These are phyloP conservation scores for Galeopsis tetrahit DNA, from an alignment of 257 asterid species.

Conservation along the genomic window DNA sequence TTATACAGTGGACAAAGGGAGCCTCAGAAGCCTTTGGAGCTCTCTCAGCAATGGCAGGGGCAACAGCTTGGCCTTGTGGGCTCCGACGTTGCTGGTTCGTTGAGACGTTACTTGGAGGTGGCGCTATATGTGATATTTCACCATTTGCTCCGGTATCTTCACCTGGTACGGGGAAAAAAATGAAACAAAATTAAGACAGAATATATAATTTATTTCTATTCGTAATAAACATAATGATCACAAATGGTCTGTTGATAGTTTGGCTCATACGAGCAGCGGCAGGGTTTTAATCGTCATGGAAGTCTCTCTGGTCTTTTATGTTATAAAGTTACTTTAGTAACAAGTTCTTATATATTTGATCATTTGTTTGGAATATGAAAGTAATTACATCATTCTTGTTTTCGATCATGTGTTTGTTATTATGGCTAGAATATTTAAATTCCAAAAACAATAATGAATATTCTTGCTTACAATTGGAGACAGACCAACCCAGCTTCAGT, in stretches of 20 bases:
- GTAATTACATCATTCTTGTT: neutral
- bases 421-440: neutral
- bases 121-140: constrained; percentile 37
- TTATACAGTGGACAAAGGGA: constrained; percentile 25
- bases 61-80: constrained; percentile 45
- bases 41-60: constrained; percentile 78
- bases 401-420: neutral
- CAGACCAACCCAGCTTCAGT: constrained; percentile 77
- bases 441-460: neutral
- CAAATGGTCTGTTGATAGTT: neutral
- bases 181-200: neutral
- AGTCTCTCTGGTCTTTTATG: neutral
- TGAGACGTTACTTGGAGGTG: constrained; percentile 48
- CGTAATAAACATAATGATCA: neutral
- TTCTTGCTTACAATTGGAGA: constrained; percentile 69
- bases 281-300: too few species aligned
- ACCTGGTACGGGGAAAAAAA: constrained; percentile 46
- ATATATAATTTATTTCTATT: neutral
- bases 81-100: constrained; percentile 52
- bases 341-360: neutral
- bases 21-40: constrained; percentile 56
- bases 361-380: neutral
- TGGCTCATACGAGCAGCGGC: neutral
- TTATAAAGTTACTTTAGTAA: neutral
- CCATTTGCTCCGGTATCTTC: constrained; percentile 41